A percentile compares a stretch with the other conserved stretches of the same genome.
Conservation (phyloP, 225 moss, liverwort and hornwort genomes). For the Anthoceros angustus region DNA sequence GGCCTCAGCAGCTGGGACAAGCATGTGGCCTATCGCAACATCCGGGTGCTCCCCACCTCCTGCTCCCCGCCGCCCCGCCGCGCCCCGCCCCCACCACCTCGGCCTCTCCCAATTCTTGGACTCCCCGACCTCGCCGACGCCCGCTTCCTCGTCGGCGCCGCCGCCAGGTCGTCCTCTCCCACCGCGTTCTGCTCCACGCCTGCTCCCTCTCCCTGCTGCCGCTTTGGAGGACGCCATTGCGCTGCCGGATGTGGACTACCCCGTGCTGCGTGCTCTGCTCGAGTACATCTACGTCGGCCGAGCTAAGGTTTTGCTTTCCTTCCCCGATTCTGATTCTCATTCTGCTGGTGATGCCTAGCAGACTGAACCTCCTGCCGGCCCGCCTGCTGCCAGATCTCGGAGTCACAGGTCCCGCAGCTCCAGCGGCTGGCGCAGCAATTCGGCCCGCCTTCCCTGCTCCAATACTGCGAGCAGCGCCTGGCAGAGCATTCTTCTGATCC, state of each 20-base stretch:
- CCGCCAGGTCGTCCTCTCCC: conserved; percentile 44
- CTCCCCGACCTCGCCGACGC: conserved; percentile 59
- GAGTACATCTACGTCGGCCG: conserved; percentile 73
- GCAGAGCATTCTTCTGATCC: conserved; percentile 10
- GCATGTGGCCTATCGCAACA: conserved; percentile 84
- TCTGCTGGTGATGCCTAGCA: too few species aligned
- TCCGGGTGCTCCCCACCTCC: conserved; percentile 62
- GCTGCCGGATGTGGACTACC: conserved; percentile 39
- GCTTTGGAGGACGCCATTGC: conserved; percentile 24
- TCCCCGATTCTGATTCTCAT: neutral
- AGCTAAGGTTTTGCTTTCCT: conserved; percentile 28
- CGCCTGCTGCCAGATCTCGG: conserved; percentile 29
- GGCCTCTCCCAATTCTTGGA: conserved; percentile 56
- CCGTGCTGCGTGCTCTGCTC: conserved; percentile 47
- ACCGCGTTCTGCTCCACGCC: conserved; percentile 55
- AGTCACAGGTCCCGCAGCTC: conserved; percentile 31
- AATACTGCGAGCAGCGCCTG: conserved; percentile 38
- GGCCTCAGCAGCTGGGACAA: conserved; percentile 98
- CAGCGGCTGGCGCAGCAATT: conserved; percentile 50
- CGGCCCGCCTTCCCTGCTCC: conserved; percentile 37
- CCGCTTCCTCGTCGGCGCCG: conserved; percentile 41
- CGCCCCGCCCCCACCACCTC: conserved; percentile 20
- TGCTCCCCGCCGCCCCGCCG: conserved; percentile 9
- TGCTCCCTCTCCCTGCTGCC: conserved; percentile 24
- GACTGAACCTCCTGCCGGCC: neutral